Base-by-base conservation (phyloP, 2,329 filamentous ascomycete genomes). In the Alternaria dauci region DNA sequence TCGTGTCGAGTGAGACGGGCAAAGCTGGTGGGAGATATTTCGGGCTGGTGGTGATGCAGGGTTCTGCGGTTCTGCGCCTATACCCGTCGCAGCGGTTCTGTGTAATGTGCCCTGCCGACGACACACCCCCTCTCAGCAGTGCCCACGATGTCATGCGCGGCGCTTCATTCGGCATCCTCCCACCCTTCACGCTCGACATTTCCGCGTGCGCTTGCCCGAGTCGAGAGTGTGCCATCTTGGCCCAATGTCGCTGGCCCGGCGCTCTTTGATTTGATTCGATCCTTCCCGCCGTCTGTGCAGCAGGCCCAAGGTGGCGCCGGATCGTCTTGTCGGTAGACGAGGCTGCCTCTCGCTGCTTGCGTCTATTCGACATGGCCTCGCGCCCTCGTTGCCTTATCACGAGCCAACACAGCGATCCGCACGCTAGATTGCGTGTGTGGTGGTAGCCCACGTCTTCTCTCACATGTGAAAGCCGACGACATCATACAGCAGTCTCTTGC, bases 401-500 rank as follows among this genome's bases (percentile, higher is more conserved):
- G 70, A 61, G 67, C 60, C 59, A 52, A 43, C 66, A 65, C 66
- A 56, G 68, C 67, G 69, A 71, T 61, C 56, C 41, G 36, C 50
- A 58, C 52, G 62, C 62, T 44, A 50, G 20, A 25, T 63, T 52
- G 64, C 55, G 51, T 54, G 36, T 55, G 58, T 56, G 58, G 51
- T 50, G 16, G 28, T 4, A 23, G 20, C 20, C 36, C 41, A 41
- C 43, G 57, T 30, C 52, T 32, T 30, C 39, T 32, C 55, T 68
- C 43, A 57, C 74, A 75, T 75, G 74, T 74, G 70, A 75, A 74
- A 72, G 59, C 39, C 20, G 55, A 56, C 67, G 52, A 66, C 64
- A 69, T 67, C 62, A 69, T 71, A 41, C 20, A 23, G 20, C 20
- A n/a, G 28, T 30, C 28, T 23, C 62, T 58, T 65, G 59, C 66